A percentile compares a stretch with the other conserved stretches of the same genome.
Conservation (phyloP, 768 basidiomycete genomes). For the Nevesoporus exiguus region DNA sequence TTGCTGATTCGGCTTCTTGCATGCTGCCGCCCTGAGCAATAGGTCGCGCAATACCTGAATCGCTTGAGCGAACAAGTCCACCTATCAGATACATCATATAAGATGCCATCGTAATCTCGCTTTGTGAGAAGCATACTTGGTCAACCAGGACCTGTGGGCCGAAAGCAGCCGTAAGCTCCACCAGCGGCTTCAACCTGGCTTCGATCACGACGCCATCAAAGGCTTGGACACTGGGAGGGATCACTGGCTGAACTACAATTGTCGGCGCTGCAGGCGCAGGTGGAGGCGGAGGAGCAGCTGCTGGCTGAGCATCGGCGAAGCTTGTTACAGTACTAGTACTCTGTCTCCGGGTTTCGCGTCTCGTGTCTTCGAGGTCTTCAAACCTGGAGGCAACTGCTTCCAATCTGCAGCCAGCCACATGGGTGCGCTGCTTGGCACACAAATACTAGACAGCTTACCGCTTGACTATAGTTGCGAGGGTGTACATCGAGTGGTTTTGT, state of each 20-base stretch:
- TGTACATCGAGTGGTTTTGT: slow-evolving; percentile 50
- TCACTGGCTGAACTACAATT: slow-evolving; percentile 37
- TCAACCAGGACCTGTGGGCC: slow-evolving; percentile 69
- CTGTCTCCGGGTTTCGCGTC: slow-evolving; percentile 23
- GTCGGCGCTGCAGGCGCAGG: slow-evolving; percentile 36
- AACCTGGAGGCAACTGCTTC: slow-evolving; percentile 93
- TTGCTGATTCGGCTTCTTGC: slow-evolving; percentile 74
- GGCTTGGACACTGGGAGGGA: slow-evolving; percentile 60
- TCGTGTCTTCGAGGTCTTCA: slow-evolving; percentile 80
- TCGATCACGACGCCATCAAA: slow-evolving; percentile 75
- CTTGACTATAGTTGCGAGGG: slow-evolving; percentile 79
- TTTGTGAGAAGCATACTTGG: slow-evolving; percentile 52
- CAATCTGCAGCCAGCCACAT: slow-evolving; percentile 46
- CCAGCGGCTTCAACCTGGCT: slow-evolving; percentile 69
- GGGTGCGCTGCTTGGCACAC: slow-evolving; percentile 5
- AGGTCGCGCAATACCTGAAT: slow-evolving; percentile 67
- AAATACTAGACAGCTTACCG: slow-evolving; percentile 44
- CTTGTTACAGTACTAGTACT: slow-evolving; percentile 33
- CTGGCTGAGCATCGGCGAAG: slow-evolving; percentile 20
- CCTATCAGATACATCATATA: slow-evolving; percentile 41
- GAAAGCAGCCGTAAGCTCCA: slow-evolving; percentile 67
- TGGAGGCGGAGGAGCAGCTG: slow-evolving; percentile 30
- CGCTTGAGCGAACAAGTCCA: slow-evolving; percentile 60
- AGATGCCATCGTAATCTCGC: slow-evolving; percentile 1
- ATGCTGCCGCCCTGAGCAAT: slow-evolving; percentile 62